These are phyloP conservation scores for Fusarium sp. DNA, from an alignment of 2,329 filamentous ascomycete species.

Conservation along the genomic window DNA sequence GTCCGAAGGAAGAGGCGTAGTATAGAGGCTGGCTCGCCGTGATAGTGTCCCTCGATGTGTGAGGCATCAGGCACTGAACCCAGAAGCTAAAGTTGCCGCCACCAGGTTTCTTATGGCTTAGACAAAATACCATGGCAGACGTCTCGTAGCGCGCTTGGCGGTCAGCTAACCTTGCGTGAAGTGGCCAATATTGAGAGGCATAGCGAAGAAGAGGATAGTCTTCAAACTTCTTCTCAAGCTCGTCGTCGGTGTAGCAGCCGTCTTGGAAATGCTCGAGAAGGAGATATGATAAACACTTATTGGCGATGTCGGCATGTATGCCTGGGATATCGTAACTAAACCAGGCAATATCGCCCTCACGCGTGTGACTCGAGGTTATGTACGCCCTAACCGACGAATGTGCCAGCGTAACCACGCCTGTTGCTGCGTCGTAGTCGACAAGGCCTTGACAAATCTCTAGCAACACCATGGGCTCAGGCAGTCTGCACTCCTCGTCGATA, in stretches of 20 bases:
- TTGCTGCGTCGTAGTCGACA: background rate
- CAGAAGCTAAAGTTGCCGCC: background rate
- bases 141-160: background rate
- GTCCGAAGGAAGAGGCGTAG: background rate
- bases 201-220: background rate
- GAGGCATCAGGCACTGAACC: background rate
- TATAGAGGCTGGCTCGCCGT: background rate
- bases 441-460: background rate
- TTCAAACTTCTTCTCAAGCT: background rate
- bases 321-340: background rate
- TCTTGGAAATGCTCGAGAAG: background rate
- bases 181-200: background rate
- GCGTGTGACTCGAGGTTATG: background rate
- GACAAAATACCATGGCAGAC: fast-evolving
- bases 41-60: background rate
- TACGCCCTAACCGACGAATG: background rate
- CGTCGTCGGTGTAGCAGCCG: background rate
- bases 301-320: background rate
- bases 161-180: background rate
- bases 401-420: background rate
- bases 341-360: background rate
- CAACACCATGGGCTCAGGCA: fast-evolving
- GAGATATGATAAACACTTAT: background rate
- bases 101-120: background rate
- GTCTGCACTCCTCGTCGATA: background rate